Conservation (phyloP, 2,329 filamentous ascomycete species). For the Neonectria faginata region DNA sequence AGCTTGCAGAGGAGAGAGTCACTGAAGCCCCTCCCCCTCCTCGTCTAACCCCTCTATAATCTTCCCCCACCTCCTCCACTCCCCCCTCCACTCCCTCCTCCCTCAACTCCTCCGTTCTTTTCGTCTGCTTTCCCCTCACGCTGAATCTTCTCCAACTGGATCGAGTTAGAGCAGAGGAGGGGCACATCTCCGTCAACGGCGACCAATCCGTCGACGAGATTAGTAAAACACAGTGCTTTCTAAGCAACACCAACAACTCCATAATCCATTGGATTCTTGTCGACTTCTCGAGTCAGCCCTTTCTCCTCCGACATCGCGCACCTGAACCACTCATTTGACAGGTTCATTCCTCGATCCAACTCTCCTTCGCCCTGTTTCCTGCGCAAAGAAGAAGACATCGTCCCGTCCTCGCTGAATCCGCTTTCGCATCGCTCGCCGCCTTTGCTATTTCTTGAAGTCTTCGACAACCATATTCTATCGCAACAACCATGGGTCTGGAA, state of each 20-base stretch:
- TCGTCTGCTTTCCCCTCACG: constrained; percentile 22
- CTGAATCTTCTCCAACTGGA: constrained; percentile 15
- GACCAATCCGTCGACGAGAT: constrained; percentile 40
- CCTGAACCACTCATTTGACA: not conserved
- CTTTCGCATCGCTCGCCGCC: not conserved
- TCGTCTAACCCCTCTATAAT: constrained; percentile 4
- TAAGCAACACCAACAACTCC: constrained; percentile 39
- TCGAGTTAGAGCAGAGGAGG: constrained; percentile 15
- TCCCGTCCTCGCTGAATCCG: not conserved
- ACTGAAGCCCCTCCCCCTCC: not conserved
- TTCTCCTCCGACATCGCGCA: not conserved
- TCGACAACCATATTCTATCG: not conserved
- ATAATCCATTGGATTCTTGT: constrained; percentile 1
- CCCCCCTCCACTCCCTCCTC: too few relatives aligned
- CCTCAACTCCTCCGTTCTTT: not conserved
- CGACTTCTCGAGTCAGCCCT: not conserved
- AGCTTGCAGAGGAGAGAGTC: not conserved
- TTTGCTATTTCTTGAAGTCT: not conserved
- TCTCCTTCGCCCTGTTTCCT: not conserved
- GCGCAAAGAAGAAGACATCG: not conserved
- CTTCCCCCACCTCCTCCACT: constrained; percentile 13
- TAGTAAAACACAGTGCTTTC: constrained; percentile 45
- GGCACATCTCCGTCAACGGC: constrained; percentile 17
- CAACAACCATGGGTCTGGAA: constrained; percentile 50
- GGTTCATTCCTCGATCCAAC: not conserved